Conservation (phyloP, 2,329 filamentous ascomycete species). For the Gyromitra esculenta region DNA sequence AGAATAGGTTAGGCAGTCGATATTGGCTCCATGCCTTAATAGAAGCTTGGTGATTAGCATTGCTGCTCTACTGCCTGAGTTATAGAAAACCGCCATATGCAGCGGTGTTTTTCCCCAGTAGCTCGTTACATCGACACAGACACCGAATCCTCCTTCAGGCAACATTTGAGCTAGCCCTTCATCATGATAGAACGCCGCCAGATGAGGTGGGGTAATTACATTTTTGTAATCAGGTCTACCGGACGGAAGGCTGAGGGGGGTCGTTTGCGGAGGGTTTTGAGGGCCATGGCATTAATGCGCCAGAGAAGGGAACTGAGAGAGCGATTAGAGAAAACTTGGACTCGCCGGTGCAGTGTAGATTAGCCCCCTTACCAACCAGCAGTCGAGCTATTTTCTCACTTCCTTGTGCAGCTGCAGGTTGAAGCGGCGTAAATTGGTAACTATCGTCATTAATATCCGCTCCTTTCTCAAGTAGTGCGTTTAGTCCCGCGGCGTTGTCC, state of each 20-base stretch:
- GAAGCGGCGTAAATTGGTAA: background rate
- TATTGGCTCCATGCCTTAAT: background rate
- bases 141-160: background rate
- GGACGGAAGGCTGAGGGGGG: background rate
- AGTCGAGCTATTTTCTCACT: background rate
- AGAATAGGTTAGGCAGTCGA: background rate
- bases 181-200: background rate
- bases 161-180: background rate
- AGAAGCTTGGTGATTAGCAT: background rate
- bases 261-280: background rate
- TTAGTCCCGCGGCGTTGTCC: background rate
- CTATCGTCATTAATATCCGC: background rate
- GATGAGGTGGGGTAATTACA: too few relatives aligned
- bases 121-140: background rate
- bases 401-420: background rate
- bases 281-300: background rate
- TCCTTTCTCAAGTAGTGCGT: background rate
- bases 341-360: background rate
- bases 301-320: background rate
- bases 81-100: background rate
- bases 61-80: background rate
- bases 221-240: background rate
- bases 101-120: background rate
- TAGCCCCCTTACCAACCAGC: background rate
- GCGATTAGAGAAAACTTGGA: background rate